phyloP scores from a whole-genome alignment of 116 monocot genomes.

The Posidonia oceanica region DNA sequence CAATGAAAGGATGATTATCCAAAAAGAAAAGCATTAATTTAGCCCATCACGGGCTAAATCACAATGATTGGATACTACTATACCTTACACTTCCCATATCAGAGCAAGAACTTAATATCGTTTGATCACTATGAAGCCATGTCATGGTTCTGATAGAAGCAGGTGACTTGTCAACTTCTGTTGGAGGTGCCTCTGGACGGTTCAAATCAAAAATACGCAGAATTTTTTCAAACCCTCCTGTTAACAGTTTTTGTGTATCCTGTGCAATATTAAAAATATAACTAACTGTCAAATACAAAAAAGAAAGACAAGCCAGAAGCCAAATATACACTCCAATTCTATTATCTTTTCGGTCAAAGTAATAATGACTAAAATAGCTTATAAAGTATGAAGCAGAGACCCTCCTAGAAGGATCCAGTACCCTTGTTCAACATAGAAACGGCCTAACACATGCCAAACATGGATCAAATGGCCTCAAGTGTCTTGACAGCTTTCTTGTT shows the following conservation, averaged over 20 bases:
- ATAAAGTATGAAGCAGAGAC: too few species aligned
- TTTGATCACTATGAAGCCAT: conserved; percentile 90
- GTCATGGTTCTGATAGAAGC: conserved; percentile 67
- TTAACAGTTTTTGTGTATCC: conserved; percentile 69
- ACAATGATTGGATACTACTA: neutral
- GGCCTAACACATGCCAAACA: too few species aligned
- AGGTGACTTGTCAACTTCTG: conserved; percentile 80
- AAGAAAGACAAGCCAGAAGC: neutral
- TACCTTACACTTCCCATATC: conserved; percentile 82
- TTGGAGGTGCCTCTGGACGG: conserved; percentile 66
- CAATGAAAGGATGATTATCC: neutral
- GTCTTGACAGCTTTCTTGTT: too few species aligned
- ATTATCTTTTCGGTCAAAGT: neutral
- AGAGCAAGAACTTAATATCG: conserved; percentile 80
- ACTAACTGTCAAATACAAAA: neutral
- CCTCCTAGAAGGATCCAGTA: too few species aligned
- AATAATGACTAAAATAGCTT: neutral
- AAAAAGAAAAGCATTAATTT: neutral
- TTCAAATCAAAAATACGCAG: conserved; percentile 89
- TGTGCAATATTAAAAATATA: conserved; percentile 4
- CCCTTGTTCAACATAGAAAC: too few species aligned
- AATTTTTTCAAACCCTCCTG: conserved; percentile 86
- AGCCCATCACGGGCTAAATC: too few species aligned
- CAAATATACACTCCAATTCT: neutral
- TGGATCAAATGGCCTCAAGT: too few species aligned